Conservation (phyloP, 345 rosid genomes). For the Laguncularia racemosa region DNA sequence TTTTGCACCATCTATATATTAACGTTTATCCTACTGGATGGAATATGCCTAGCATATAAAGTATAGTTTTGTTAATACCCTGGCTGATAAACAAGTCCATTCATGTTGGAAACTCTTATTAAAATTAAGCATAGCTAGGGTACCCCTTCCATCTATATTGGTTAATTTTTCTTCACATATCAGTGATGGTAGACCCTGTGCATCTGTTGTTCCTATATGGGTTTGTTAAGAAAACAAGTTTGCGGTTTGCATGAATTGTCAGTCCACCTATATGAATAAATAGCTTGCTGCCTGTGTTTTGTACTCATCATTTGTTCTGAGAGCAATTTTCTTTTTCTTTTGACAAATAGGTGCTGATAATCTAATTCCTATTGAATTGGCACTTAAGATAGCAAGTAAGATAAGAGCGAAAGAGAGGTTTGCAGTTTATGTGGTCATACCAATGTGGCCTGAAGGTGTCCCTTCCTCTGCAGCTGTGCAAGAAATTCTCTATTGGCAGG, state of each 20-base stretch:
- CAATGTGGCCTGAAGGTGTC: constrained; percentile 92
- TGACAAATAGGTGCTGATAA: constrained; percentile 72
- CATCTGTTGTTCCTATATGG: too few species aligned
- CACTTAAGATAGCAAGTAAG: constrained; percentile 65
- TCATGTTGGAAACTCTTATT: too few species aligned
- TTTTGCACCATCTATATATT: constrained; percentile 5
- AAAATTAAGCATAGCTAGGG: too few species aligned
- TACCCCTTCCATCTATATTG: too few species aligned
- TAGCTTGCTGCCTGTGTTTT: not conserved
- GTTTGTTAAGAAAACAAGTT: too few species aligned
- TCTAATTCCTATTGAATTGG: constrained; percentile 83
- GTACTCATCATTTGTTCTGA: not conserved
- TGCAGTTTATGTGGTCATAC: constrained; percentile 65
- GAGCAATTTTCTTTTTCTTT: constrained; percentile 1
- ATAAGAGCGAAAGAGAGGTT: constrained; percentile 73
- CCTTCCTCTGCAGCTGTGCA: constrained; percentile 69
- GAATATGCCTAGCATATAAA: too few species aligned
- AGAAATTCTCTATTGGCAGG: constrained; percentile 94
- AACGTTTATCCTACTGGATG: not conserved
- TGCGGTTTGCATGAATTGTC: too few species aligned
- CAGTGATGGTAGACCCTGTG: too few species aligned
- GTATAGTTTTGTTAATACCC: too few species aligned
- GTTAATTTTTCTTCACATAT: too few species aligned
- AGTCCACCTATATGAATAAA: too few species aligned
- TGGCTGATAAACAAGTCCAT: too few species aligned